A percentile compares a stretch with the other conserved stretches of the same genome.
phyloP scores from a whole-genome alignment of 108 stramenopile genomes.

The Skeletonema costatum region DNA sequence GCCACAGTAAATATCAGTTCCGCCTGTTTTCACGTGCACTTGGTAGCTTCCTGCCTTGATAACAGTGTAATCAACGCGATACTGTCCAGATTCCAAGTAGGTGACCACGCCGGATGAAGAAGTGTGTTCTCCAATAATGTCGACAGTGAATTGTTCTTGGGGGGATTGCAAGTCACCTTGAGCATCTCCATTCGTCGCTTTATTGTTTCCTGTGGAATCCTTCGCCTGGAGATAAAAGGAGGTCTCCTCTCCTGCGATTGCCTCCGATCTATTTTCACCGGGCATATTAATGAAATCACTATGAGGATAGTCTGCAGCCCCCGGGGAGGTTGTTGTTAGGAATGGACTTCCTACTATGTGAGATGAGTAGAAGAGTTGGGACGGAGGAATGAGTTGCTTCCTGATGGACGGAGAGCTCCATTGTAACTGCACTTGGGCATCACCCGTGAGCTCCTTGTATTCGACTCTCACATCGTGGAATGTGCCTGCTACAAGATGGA shows the following conservation, averaged over 20 bases:
- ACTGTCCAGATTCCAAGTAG: conserved; percentile 72
- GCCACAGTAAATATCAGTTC: conserved; percentile 83
- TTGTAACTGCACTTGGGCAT: conserved; percentile 59
- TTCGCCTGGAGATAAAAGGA: conserved; percentile 74
- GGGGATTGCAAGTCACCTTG: conserved; percentile 46
- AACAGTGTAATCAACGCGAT: conserved; percentile 61
- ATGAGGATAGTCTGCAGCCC: conserved; percentile 80
- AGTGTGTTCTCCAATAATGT: conserved; percentile 29
- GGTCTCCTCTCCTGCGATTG: conserved; percentile 66
- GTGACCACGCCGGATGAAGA: conserved; percentile 45
- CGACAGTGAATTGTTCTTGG: conserved; percentile 68
- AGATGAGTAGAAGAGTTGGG: conserved; percentile 53
- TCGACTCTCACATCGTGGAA: conserved; percentile 81
- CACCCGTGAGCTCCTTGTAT: conserved; percentile 77
- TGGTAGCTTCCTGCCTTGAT: conserved; percentile 74
- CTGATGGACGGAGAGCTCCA: conserved; percentile 67
- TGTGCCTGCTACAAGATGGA: conserved; percentile 47
- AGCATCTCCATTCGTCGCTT: conserved; percentile 45
- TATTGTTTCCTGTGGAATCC: conserved; percentile 63
- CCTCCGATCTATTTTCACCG: conserved; percentile 52
- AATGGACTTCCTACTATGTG: conserved; percentile 83
- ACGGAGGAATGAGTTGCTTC: conserved; percentile 59
- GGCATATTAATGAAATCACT: conserved; percentile 51
- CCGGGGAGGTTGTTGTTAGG: conserved; percentile 60
- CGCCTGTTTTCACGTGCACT: conserved; percentile 76